Evolutionary conservation across 768 basidiomycete genomes (phyloP).

Genomic region (Amylocystis lapponica): DNA sequence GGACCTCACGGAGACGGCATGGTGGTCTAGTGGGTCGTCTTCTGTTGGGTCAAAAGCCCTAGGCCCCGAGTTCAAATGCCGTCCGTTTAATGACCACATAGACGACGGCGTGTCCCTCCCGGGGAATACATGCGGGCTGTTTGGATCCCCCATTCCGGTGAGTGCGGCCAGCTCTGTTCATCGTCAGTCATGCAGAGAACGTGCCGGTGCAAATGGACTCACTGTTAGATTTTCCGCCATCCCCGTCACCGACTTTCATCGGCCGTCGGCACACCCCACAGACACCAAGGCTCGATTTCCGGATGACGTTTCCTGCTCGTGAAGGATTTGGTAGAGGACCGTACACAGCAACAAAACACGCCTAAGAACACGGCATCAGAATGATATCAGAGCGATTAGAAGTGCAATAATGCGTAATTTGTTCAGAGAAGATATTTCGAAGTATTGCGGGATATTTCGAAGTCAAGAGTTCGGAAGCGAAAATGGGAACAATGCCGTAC

Average conservation of each 20-base stretch:
- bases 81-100: conserved; percentile 25
- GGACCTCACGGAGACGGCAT: conserved; percentile 36
- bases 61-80: conserved; percentile 5
- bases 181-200: conserved; percentile 9
- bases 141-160: conserved; percentile 78
- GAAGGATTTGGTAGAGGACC: conserved; percentile 70
- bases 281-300: conserved; percentile 73
- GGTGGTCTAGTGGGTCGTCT: conserved; percentile 60
- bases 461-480: too few relatives aligned
- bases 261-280: conserved; percentile 96
- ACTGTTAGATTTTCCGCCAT: conserved; percentile 88
- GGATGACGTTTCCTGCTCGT: conserved; percentile 43
- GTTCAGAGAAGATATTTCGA: too few relatives aligned
- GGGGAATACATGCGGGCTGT: conserved; percentile 51
- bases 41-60: conserved; percentile 65
- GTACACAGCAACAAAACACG: conserved; percentile 96
- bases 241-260: conserved; percentile 92
- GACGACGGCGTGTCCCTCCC: conserved; percentile 57
- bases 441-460: too few relatives aligned
- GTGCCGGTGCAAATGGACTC: conserved; percentile 17
- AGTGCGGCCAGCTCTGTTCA: conserved; percentile 83
- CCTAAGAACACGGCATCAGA: too few relatives aligned
- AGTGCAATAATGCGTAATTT: too few relatives aligned
- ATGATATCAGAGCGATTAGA: too few relatives aligned
- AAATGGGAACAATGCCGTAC: too few relatives aligned